phyloP scores from a whole-genome alignment of 176 grass and related monocot genomes.

The Oryza rufipogon region DNA sequence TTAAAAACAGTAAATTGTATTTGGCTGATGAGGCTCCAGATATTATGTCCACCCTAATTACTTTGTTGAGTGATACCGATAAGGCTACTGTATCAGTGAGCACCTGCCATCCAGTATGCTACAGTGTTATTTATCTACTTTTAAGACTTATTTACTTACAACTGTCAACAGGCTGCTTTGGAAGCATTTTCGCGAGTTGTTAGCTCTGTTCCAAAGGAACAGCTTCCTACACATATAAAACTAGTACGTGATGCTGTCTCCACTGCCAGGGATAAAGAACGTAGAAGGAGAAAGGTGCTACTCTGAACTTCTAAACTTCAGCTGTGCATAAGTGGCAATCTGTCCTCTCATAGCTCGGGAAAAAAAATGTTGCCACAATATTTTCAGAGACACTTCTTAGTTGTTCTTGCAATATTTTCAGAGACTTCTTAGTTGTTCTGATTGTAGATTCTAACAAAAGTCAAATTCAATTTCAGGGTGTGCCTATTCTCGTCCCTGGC shows the following conservation, averaged over 20 bases:
- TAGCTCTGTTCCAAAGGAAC: slow-evolving; percentile 84
- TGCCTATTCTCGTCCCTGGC: slow-evolving; percentile 83
- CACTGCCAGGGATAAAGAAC: slow-evolving; percentile 96
- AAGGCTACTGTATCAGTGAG: slow-evolving; percentile 86
- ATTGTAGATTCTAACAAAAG: slow-evolving; percentile 38
- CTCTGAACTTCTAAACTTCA: slow-evolving; percentile 23
- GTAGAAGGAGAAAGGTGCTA: slow-evolving; percentile 86
- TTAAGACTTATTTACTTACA: slow-evolving; percentile 27
- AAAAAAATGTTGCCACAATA: slow-evolving; percentile 7
- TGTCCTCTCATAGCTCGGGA: background rate
- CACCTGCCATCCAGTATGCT: slow-evolving; percentile 13
- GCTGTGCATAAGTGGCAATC: slow-evolving; percentile 22
- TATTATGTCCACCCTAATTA: slow-evolving; percentile 87
- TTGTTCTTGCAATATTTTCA: background rate
- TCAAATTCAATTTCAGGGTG: slow-evolving; percentile 67
- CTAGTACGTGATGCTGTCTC: slow-evolving; percentile 93
- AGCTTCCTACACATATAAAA: slow-evolving; percentile 88
- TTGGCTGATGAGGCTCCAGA: slow-evolving; percentile 82
- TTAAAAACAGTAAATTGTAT: slow-evolving; percentile 93
- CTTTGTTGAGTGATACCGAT: slow-evolving; percentile 85
- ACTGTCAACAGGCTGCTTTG: slow-evolving; percentile 75
- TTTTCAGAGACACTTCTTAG: slow-evolving; percentile 5
- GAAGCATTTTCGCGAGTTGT: slow-evolving; percentile 95
- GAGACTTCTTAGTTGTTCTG: slow-evolving; percentile 9
- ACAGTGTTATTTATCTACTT: slow-evolving; percentile 37